Conservation (phyloP, 345 rosid species). For the Cochlearia excelsa region DNA sequence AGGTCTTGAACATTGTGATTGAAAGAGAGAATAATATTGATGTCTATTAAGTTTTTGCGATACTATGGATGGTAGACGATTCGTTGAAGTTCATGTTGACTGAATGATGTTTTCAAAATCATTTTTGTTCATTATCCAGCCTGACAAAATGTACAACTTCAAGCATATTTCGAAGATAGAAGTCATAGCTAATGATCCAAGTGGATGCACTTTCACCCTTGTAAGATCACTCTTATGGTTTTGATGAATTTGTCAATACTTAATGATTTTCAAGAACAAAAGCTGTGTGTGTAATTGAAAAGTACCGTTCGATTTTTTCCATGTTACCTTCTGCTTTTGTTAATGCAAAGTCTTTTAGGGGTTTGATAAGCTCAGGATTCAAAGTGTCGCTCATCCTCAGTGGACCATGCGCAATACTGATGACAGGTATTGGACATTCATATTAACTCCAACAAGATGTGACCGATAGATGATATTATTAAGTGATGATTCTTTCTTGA, state of each 20-base stretch:
- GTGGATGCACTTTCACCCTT: slow-evolving; percentile 94
- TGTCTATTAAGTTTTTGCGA: slow-evolving; percentile 2
- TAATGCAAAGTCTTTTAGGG: slow-evolving; percentile 61
- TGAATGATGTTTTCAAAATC: slow-evolving; percentile 19
- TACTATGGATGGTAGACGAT: slow-evolving; percentile 8
- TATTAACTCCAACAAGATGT: slow-evolving; percentile 15
- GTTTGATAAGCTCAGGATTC: slow-evolving; percentile 97
- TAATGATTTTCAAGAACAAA: slow-evolving; percentile 20
- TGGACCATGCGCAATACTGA: slow-evolving; percentile 99
- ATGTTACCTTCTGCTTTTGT: slow-evolving; percentile 16
- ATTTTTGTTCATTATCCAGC: slow-evolving; percentile 44
- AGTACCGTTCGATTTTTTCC: slow-evolving; percentile 2
- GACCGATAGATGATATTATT: background rate
- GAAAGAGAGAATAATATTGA: background rate
- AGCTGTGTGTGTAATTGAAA: slow-evolving; percentile 15
- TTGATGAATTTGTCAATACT: background rate
- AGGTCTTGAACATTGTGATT: background rate
- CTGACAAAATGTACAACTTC: slow-evolving; percentile 89
- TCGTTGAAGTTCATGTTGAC: slow-evolving; percentile 13
- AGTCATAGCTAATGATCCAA: slow-evolving; percentile 91
- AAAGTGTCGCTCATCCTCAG: slow-evolving; percentile 94
- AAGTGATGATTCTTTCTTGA: background rate
- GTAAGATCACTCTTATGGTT: slow-evolving; percentile 39
- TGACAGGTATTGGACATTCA: slow-evolving; percentile 59
- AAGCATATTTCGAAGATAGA: slow-evolving; percentile 95